Conservation (phyloP, 2,329 filamentous ascomycete species). For the Curvularia spicifera region DNA sequence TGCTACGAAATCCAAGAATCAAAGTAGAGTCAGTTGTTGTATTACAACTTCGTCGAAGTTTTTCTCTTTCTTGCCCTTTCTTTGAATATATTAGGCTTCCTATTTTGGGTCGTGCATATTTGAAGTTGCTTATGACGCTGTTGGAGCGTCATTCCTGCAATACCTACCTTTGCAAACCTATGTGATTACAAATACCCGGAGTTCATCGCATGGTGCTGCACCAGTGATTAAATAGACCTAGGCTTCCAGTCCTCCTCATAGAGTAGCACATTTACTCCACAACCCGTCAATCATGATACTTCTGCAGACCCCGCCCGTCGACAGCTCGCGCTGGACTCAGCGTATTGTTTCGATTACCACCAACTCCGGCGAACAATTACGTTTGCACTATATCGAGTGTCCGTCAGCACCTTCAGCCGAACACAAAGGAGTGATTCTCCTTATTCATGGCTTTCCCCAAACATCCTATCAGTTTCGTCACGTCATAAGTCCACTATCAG, state of each 20-base stretch:
- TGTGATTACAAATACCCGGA: background rate
- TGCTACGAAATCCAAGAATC: background rate
- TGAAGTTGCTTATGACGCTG: slow-evolving; percentile 2
- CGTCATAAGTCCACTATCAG: slow-evolving; percentile 36
- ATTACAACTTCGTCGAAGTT: no score
- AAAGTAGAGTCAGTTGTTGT: background rate
- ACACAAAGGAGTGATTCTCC: slow-evolving; percentile 37
- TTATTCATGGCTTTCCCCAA: slow-evolving; percentile 58
- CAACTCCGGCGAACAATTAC: background rate
- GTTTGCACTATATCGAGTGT: slow-evolving; percentile 1
- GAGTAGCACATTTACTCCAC: background rate
- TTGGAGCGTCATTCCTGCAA: slow-evolving; percentile 3
- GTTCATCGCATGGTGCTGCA: no score
- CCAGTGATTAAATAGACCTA: background rate
- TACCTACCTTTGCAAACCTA: background rate
- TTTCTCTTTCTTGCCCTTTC: background rate
- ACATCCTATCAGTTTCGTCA: slow-evolving; percentile 53
- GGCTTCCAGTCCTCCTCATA: no score
- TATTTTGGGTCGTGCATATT: background rate
- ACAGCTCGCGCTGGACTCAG: slow-evolving; percentile 4
- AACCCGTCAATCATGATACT: background rate
- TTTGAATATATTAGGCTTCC: background rate
- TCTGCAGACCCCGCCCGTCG: background rate
- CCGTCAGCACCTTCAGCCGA: background rate
- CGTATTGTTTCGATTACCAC: slow-evolving; percentile 3